A percentile compares a stretch with the other conserved stretches of the same genome.
Conservation (phyloP, 345 rosid genomes). For the Populus pruinosa region DNA sequence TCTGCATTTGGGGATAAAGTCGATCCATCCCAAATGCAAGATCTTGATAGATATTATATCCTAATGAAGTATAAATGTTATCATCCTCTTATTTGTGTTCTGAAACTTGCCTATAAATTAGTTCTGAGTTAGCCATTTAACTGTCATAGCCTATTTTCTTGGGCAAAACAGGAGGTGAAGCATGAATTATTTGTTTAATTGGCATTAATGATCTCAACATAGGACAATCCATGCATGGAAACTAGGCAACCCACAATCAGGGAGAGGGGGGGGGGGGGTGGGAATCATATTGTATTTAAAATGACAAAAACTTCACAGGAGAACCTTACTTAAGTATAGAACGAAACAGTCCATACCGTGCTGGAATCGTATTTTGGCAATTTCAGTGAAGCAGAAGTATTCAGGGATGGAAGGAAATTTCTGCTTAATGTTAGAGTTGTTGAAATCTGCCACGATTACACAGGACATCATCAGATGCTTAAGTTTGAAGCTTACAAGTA, state of each 20-base stretch:
- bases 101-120: background rate
- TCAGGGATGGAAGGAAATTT: background rate
- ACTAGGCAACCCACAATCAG: background rate
- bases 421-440: background rate
- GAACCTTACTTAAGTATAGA: background rate
- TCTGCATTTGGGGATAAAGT: background rate
- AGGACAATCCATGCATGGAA: background rate
- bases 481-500: background rate
- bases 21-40: background rate
- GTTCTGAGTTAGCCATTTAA: background rate
- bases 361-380: background rate
- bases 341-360: background rate
- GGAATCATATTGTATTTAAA: background rate
- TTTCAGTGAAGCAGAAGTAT: background rate
- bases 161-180: background rate
- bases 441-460: background rate
- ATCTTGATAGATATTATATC: background rate
- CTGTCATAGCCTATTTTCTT: too few species aligned
- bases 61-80: background rate
- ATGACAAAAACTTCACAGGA: background rate
- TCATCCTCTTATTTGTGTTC: background rate
- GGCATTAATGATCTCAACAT: background rate
- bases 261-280: background rate
- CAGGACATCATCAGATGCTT: background rate
- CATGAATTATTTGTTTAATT: background rate